phyloP scores from a whole-genome alignment of 805 yeast genomes.

The Diddensiella caesifluorescens region DNA sequence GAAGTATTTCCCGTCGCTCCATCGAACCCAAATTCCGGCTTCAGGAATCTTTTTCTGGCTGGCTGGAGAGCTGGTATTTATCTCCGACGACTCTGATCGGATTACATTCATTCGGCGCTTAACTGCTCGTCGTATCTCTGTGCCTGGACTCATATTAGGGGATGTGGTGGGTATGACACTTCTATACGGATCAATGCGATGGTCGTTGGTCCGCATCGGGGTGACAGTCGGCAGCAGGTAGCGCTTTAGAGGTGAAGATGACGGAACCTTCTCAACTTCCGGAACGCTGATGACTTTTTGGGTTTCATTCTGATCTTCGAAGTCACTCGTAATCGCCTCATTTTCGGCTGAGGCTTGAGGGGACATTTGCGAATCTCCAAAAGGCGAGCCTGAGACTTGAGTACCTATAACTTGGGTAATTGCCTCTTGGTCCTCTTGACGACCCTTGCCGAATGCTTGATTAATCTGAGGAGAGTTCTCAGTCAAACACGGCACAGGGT shows the following conservation, averaged over 20 bases:
- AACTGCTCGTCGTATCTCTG: not conserved
- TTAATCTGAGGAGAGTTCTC: not conserved
- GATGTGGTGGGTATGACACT: slow-evolving; percentile 4
- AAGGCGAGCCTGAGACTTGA: not conserved
- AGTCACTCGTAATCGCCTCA: slow-evolving; percentile 10
- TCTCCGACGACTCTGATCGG: not conserved
- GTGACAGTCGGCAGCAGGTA: not conserved
- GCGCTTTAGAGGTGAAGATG: not conserved
- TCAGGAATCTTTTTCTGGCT: not conserved
- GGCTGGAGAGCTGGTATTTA: not conserved
- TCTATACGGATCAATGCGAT: not conserved
- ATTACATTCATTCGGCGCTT: not conserved
- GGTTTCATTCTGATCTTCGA: slow-evolving; percentile 3
- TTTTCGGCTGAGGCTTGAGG: not conserved
- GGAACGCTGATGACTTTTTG: not conserved
- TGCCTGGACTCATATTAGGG: slow-evolving; percentile 5
- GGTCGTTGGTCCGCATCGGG: not conserved
- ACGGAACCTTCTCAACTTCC: not conserved
- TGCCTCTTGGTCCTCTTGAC: not conserved
- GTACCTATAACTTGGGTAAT: slow-evolving; percentile 3
- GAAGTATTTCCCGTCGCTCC: slow-evolving; percentile 10
- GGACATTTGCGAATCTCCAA: not conserved
- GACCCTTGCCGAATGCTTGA: not conserved
- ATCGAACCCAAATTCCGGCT: slow-evolving; percentile 7
- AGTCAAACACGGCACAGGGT: not conserved